phyloP scores from a whole-genome alignment of 495 filamentous ascomycete genomes.

The Neurospora sp. region DNA sequence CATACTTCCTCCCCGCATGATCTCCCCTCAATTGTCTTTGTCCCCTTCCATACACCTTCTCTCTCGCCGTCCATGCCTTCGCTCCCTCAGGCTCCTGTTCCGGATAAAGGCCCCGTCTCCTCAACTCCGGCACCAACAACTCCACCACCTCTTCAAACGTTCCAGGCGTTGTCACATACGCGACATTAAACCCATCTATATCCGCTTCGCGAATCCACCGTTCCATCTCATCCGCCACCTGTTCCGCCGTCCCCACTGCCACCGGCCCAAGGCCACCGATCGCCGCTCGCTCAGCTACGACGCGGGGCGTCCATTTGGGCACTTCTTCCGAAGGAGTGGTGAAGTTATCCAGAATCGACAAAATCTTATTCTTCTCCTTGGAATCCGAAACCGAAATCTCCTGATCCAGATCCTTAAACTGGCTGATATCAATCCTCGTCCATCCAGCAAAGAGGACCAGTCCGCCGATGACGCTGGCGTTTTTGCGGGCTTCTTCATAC shows the following conservation, averaged over 20 bases:
- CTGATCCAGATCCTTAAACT: conserved; percentile 33
- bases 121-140: conserved; percentile 32
- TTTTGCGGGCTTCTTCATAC: conserved; percentile 39
- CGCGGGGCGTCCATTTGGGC: conserved; percentile 42
- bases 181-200: conserved; percentile 54
- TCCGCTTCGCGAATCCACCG: conserved; percentile 51
- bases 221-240: conserved; percentile 52
- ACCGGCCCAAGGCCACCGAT: conserved; percentile 48
- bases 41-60: conserved; percentile 50
- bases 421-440: conserved; percentile 53
- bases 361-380: conserved; percentile 41
- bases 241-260: conserved; percentile 42
- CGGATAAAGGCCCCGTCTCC: conserved; percentile 27
- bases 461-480: conserved; percentile 44
- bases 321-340: conserved; percentile 40
- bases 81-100: conserved; percentile 23
- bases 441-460: conserved; percentile 51
- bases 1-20: conserved; percentile 45
- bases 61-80: conserved; percentile 43
- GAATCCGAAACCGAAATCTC: conserved; percentile 44
- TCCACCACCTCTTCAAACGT: conserved; percentile 38
- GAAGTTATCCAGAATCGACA: conserved; percentile 40
- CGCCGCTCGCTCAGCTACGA: conserved; percentile 45
- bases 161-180: conserved; percentile 33
- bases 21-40: conserved; percentile 42